Base-by-base conservation (phyloP, 352 stramenopile genomes). In the Pythium chondricola region DNA sequence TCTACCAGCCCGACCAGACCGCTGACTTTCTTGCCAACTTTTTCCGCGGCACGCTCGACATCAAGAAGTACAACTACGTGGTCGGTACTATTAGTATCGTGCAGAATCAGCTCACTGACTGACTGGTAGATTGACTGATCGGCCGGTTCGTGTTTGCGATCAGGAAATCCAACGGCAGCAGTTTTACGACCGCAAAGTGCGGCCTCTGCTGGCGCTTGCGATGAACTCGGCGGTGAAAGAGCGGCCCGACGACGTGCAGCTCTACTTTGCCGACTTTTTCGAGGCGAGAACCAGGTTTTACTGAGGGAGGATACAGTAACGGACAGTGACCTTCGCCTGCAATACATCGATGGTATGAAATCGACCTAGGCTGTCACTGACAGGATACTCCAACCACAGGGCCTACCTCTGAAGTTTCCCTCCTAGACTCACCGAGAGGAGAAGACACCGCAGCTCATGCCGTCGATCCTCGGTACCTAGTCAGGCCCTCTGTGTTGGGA, bases 121-220 rank as follows among this genome's bases (percentile, higher is more conserved):
- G 14, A 18, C 32, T 33, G 44, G 26, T 10, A 18, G 2, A 29
- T 6, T 30, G 20, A n/a, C n/a, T n/a, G n/a, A n/a, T n/a, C n/a
- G n/a, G 25, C 4, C 38, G 46, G 22, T 13, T 25, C 14, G n/a
- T n/a, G n/a, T n/a, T n/a, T n/a, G n/a, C n/a, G n/a, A n/a, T n/a
- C 46, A 91, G 79, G 68, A 87, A 51, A 48, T 87, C 16, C 70
- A 79, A 40, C 68, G 74, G 9, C 74, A 87, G 61, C 55, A 71
- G 26, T 88, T 86, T 51, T 88, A 82, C 36, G 80, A 91, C 30
- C 72, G 76, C 39, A 87, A 88, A 51, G 69, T 91, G n/a, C 74
- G 75, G 20, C 71, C 84, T 27, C 56, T 88, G n/a, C 54, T 88
- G 24, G 61, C 77, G 2, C 50, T 87, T 10, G 71, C 67, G 11